These are phyloP conservation scores for Gynandropsis gynandra DNA, from an alignment of 345 rosid species.

Conservation along the genomic window DNA sequence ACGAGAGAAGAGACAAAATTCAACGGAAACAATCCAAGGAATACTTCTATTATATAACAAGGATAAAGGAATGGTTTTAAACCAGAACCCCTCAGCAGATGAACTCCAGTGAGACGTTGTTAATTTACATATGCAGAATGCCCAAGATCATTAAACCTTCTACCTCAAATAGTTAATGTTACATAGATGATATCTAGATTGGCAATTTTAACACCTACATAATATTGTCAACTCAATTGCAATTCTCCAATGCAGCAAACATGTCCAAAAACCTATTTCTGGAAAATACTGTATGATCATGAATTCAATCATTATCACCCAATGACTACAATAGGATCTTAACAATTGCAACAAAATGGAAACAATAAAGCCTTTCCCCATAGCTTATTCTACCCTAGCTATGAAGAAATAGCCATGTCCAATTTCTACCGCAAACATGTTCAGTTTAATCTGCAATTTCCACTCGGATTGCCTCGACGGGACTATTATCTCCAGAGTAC, in stretches of 20 bases:
- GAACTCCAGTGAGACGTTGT: background rate
- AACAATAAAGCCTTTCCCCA: too few relatives aligned
- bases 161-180: too few relatives aligned
- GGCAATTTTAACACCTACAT: background rate
- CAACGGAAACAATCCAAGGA: slow-evolving; percentile 13
- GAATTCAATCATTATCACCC: slow-evolving; percentile 2
- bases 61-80: slow-evolving; percentile 3
- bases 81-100: slow-evolving; percentile 3
- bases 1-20: slow-evolving; percentile 11
- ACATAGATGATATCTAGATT: background rate
- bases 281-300: slow-evolving; percentile 7
- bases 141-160: background rate
- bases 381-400: background rate
- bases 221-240: slow-evolving; percentile 11
- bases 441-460: background rate
- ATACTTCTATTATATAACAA: background rate
- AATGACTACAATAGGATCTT: background rate
- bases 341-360: too few relatives aligned
- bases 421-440: background rate
- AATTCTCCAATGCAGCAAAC: background rate
- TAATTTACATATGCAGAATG: background rate
- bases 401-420: background rate
- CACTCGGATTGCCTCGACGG: background rate
- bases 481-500: slow-evolving; percentile 11
- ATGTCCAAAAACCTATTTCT: background rate